Conservation (phyloP, 2,329 filamentous ascomycete species). For the Phaeosphaeriaceae sp. region DNA sequence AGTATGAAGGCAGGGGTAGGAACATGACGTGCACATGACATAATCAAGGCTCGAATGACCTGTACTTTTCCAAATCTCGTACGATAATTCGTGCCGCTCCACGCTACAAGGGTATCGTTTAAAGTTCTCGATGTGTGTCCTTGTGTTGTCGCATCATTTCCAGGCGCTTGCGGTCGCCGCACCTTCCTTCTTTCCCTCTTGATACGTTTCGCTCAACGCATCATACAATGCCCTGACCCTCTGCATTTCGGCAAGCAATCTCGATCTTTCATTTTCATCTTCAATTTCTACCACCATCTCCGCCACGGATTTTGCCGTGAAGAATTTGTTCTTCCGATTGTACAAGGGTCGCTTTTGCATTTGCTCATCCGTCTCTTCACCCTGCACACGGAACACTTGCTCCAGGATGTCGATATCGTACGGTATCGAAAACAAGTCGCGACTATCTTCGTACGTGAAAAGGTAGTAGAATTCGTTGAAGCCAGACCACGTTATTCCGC, state of each 20-base stretch:
- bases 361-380: conserved; percentile 33
- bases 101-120: too few species aligned
- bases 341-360: conserved; percentile 57
- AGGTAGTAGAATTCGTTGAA: conserved; percentile 66
- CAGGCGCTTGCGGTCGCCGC: conserved; percentile 23
- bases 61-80: neutral
- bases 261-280: conserved; percentile 9
- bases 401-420: conserved; percentile 67
- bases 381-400: conserved; percentile 62
- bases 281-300: conserved; percentile 30
- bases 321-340: conserved; percentile 66
- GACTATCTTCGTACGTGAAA: conserved; percentile 67
- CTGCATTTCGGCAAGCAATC: conserved; percentile 50
- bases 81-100: neutral
- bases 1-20: neutral
- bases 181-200: conserved; percentile 38
- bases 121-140: too few species aligned
- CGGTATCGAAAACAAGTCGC: conserved; percentile 64
- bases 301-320: conserved; percentile 36
- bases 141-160: conserved; percentile 11
- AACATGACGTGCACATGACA: conserved; percentile 5
- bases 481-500: conserved; percentile 66
- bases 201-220: conserved; percentile 23
- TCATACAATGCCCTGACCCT: conserved; percentile 56
- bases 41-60: neutral